A percentile compares a stretch with the other conserved stretches of the same genome.
phyloP scores from a whole-genome alignment of 2,329 filamentous ascomycete species.

The Uncinocarpus reesii region DNA sequence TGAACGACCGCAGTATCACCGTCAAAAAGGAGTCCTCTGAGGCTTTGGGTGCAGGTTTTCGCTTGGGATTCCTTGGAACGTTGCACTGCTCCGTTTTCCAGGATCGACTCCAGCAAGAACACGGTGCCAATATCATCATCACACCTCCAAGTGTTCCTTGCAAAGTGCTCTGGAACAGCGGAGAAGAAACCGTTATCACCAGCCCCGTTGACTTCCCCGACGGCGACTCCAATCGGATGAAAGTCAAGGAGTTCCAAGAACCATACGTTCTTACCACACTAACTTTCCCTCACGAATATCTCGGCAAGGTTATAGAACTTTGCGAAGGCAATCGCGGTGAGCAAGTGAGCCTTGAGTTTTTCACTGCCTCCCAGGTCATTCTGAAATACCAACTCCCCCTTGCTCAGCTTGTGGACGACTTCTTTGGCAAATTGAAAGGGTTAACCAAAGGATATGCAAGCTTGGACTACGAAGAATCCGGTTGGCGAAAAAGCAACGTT shows the following conservation, averaged over 20 bases:
- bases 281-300: conserved; percentile 84
- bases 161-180: conserved; percentile 68
- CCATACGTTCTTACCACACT: conserved; percentile 74
- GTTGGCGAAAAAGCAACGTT: conserved; percentile 68
- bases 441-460: conserved; percentile 90
- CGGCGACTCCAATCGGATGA: conserved; percentile 46
- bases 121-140: conserved; percentile 90
- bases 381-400: conserved; percentile 84
- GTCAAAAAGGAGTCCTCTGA: conserved; percentile 90
- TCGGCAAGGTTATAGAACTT: conserved; percentile 88
- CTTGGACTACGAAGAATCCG: conserved; percentile 92
- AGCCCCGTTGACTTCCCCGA: conserved; percentile 87
- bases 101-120: conserved; percentile 85
- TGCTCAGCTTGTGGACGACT: conserved; percentile 84
- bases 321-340: conserved; percentile 83
- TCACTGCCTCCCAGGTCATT: conserved; percentile 85
- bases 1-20: conserved; percentile 92
- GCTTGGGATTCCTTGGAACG: conserved; percentile 89
- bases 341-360: conserved; percentile 81
- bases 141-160: conserved; percentile 92
- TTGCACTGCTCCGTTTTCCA: conserved; percentile 98
- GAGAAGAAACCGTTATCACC: conserved; percentile 65
- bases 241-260: conserved; percentile 55
- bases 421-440: conserved; percentile 94
- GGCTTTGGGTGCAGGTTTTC: conserved; percentile 85